phyloP scores from a whole-genome alignment of 345 rosid species.

The Draba incana region DNA sequence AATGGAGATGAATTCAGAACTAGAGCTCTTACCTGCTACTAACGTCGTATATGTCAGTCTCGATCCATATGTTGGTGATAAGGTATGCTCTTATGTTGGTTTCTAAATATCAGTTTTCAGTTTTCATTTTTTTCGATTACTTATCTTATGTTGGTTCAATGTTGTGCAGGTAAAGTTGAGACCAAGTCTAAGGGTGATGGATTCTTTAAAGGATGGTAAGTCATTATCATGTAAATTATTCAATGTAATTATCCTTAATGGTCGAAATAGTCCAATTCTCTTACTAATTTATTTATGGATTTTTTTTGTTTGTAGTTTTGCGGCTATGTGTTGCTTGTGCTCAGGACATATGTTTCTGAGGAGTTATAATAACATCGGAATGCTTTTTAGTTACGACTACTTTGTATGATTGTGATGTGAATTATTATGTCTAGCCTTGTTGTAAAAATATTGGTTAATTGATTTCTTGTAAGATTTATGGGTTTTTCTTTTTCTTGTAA shows the following conservation, averaged over 20 bases:
- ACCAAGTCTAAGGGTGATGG: constrained; percentile 44
- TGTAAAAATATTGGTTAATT: constrained; percentile 18
- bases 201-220: constrained; percentile 41
- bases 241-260: not conserved
- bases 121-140: too few species aligned
- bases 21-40: too few species aligned
- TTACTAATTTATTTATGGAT: too few species aligned
- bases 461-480: not conserved
- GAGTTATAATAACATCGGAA: not conserved
- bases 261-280: too few species aligned
- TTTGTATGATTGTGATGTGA: constrained; percentile 24
- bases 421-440: constrained; percentile 9
- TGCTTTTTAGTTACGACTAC: not conserved
- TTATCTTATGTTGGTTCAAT: too few species aligned
- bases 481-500: too few species aligned
- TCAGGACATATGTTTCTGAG: constrained; percentile 37
- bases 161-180: constrained; percentile 27
- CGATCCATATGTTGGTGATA: too few species aligned
- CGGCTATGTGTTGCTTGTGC: constrained; percentile 45
- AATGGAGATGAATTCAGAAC: too few species aligned
- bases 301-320: constrained; percentile 34
- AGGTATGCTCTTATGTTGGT: too few species aligned
- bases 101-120: too few species aligned
- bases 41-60: too few species aligned
- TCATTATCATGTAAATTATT: not conserved